A percentile compares a stretch with the other conserved stretches of the same genome.
These are phyloP conservation scores for Candida xyloterini DNA, from an alignment of 805 yeast genomes.

Conservation along the genomic window DNA sequence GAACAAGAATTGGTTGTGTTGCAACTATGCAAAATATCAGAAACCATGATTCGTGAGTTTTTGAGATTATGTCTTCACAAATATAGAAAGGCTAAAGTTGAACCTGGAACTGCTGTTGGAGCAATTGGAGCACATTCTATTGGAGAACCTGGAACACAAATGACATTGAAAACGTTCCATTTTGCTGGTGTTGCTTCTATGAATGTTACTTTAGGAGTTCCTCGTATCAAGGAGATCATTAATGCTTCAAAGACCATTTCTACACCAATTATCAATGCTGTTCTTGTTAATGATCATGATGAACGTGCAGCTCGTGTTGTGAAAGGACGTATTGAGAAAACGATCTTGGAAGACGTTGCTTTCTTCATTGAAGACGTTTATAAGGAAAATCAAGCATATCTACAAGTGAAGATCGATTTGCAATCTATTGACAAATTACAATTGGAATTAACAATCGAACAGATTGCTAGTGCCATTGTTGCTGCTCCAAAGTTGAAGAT, in stretches of 20 bases:
- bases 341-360: slow-evolving; percentile 80
- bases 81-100: slow-evolving; percentile 87
- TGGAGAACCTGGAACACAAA: slow-evolving; percentile 99
- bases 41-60: slow-evolving; percentile 58
- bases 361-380: slow-evolving; percentile 92
- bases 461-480: slow-evolving; percentile 78
- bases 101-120: slow-evolving; percentile 99
- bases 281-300: slow-evolving; percentile 86
- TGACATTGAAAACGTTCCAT: slow-evolving; percentile 78
- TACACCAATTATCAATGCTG: slow-evolving; percentile 95
- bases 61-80: slow-evolving; percentile 74
- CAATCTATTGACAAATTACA: slow-evolving; percentile 85
- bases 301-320: slow-evolving; percentile 98
- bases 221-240: slow-evolving; percentile 97
- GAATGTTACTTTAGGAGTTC: slow-evolving; percentile 98
- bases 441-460: slow-evolving; percentile 81
- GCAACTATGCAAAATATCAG: slow-evolving; percentile 67
- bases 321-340: slow-evolving; percentile 95
- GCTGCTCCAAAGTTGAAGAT: slow-evolving; percentile 90
- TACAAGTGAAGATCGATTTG: slow-evolving; percentile 79
- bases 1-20: slow-evolving; percentile 46
- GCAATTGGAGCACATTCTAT: slow-evolving; percentile 99
- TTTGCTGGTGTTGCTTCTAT: slow-evolving; percentile 99
- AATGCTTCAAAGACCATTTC: slow-evolving; percentile 94
- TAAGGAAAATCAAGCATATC: slow-evolving; percentile 69